Base-by-base conservation (phyloP, 2,329 filamentous ascomycete genomes). In the Penicillium sp. region DNA sequence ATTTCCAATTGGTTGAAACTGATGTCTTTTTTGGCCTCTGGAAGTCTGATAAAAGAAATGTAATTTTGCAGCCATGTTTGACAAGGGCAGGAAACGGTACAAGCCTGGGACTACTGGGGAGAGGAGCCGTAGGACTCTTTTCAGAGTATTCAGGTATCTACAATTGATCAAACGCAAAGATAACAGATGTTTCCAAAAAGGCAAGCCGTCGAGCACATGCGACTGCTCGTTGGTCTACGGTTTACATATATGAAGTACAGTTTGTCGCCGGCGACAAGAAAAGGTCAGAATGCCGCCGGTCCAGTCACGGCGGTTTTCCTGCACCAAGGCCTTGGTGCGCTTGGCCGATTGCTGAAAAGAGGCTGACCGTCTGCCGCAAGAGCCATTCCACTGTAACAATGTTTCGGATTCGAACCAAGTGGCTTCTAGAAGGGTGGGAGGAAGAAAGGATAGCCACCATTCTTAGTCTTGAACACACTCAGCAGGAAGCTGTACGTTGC, bases 391-490 rank as follows among this genome's bases (percentile, higher is more conserved):
- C 38, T 20, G 51, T 31, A 14, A 31, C 25, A 42, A 53, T 4
- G 17, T 37, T 25, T 25, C 39, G 8, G 3, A 2, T 1, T 12
- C 14, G 4, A 28, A 5, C n/a, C 20, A 15, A 20, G 2, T 17
- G 12, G 39, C 14, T 14, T n/a, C 47, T 82, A 88, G 77, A 99
- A 98, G 11, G 95, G 95, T 57, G 95, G 95, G 62, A 99, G 84
- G 72, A 88, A 92, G 79, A 98, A 97, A 15, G 93, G 93, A 78
- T 99, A 99, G 25, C 92, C 92, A 37, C 88, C 88, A 74, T 98
- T 99, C 88, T 99, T 99, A 70, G 90, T 83, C 70, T 93, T 88
- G 85, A 99, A 99, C 63, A 96, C 83, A 78, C 91, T 97, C 66
- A 99, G 85, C 64, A 99, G 83, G 79, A 96, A 95, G 81, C 93